Percentiles rank a stretch among this genome's conserved stretches.
Evolutionary conservation across 257 asterid species (phyloP).

Genomic region (Plantago major): DNA sequence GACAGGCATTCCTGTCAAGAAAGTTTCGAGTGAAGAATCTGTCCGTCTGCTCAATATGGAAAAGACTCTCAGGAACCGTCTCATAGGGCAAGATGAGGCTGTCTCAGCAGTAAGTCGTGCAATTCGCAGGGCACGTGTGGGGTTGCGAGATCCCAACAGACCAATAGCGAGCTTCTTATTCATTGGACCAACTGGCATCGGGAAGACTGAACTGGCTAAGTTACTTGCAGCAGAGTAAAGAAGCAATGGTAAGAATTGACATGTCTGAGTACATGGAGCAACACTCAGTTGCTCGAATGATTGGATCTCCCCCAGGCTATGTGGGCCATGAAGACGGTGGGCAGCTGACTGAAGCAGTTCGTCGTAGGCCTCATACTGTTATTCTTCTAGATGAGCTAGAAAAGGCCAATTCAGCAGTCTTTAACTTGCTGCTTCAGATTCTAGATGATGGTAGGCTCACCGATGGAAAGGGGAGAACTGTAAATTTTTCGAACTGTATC

Average conservation of each 20-base stretch:
- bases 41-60: slow-evolving; percentile 39
- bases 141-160: slow-evolving; percentile 49
- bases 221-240: slow-evolving; percentile 48
- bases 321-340: slow-evolving; percentile 62
- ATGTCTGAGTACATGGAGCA: slow-evolving; percentile 66
- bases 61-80: background rate
- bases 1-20: slow-evolving; percentile 42
- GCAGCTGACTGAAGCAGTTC: slow-evolving; percentile 53
- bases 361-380: slow-evolving; percentile 56
- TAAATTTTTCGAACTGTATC: slow-evolving; percentile 55
- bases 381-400: slow-evolving; percentile 67
- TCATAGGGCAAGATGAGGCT: slow-evolving; percentile 60
- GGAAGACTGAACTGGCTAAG: slow-evolving; percentile 58
- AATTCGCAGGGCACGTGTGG: slow-evolving; percentile 64
- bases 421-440: slow-evolving; percentile 56
- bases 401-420: slow-evolving; percentile 56
- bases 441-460: slow-evolving; percentile 60
- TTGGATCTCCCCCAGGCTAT: slow-evolving; percentile 68
- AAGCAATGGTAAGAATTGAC: slow-evolving; percentile 61
- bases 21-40: slow-evolving; percentile 39
- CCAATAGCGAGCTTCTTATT: slow-evolving; percentile 66
- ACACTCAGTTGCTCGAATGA: slow-evolving; percentile 43
- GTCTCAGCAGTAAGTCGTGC: slow-evolving; percentile 56
- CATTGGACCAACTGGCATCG: slow-evolving; percentile 66
- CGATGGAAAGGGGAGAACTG: slow-evolving; percentile 54